Conservation (phyloP, 1,284 basidiomycete species). For the Sanghuangporus sanghuang region DNA sequence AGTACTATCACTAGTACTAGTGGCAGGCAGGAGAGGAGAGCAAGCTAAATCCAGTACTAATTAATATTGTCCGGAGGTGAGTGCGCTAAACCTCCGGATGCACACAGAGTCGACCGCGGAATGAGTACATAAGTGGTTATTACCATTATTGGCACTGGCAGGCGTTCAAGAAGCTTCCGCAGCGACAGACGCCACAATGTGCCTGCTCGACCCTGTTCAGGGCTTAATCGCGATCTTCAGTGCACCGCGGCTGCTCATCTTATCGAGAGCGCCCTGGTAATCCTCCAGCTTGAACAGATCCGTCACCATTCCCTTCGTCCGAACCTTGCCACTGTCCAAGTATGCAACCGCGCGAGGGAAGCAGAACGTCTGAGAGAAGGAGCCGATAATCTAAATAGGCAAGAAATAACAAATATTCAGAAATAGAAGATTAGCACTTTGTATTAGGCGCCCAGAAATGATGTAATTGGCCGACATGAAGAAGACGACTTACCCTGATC, state of each 20-base stretch:
- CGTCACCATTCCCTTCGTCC: slow-evolving; percentile 80
- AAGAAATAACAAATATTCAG: not conserved
- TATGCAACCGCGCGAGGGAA: slow-evolving; percentile 88
- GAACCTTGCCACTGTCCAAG: slow-evolving; percentile 79
- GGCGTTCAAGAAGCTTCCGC: not conserved
- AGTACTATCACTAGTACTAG: no score
- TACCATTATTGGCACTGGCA: not conserved
- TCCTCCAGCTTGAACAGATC: slow-evolving; percentile 73
- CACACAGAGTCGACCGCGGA: not conserved
- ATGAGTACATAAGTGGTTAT: not conserved
- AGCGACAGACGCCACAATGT: not conserved
- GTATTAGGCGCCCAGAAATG: not conserved
- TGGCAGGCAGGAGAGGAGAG: no score
- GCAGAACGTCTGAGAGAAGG: slow-evolving; percentile 81
- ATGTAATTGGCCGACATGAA: not conserved
- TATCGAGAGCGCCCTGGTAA: slow-evolving; percentile 78
- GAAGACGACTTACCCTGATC: slow-evolving; percentile 50
- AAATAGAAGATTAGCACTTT: slow-evolving; percentile 7
- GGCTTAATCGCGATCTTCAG: slow-evolving; percentile 66
- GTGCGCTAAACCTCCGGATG: no score
- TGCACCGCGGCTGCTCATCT: slow-evolving; percentile 70
- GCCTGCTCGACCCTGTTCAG: slow-evolving; percentile 19
- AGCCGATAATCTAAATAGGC: slow-evolving; percentile 66
- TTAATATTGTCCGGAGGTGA: no score
- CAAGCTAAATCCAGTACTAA: no score